phyloP scores from a whole-genome alignment of 352 stramenopile genomes.

The Pythium monospermum region DNA sequence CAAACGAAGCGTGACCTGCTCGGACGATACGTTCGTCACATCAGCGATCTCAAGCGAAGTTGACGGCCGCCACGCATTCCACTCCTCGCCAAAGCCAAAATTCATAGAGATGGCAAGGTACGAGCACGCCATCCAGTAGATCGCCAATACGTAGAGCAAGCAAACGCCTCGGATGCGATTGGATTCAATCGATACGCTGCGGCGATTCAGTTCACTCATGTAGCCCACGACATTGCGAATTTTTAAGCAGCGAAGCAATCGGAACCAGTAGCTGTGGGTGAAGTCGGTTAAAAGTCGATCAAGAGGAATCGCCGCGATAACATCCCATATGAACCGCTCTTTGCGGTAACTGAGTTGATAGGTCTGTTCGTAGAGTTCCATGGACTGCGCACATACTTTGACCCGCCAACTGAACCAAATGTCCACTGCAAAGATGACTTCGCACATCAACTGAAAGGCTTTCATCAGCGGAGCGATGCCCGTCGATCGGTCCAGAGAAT shows the following conservation, averaged over 20 bases:
- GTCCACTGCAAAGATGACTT: slow-evolving; percentile 48
- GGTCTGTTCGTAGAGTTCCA: slow-evolving; percentile 55
- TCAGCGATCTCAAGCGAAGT: slow-evolving; percentile 21
- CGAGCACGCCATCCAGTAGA: slow-evolving; percentile 55
- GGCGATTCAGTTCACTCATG: slow-evolving; percentile 54
- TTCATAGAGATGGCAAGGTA: slow-evolving; percentile 54
- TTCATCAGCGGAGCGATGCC: slow-evolving; percentile 23
- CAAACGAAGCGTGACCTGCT: slow-evolving; percentile 33
- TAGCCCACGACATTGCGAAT: slow-evolving; percentile 46
- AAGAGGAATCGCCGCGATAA: slow-evolving; percentile 37
- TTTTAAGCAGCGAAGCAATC: slow-evolving; percentile 47
- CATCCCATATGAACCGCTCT: slow-evolving; percentile 35
- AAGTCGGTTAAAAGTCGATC: slow-evolving; percentile 40
- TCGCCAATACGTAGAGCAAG: slow-evolving; percentile 45
- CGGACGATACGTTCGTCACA: slow-evolving; percentile 16
- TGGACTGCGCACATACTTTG: slow-evolving; percentile 28
- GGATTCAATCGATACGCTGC: slow-evolving; percentile 57
- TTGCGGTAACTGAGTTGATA: slow-evolving; percentile 37
- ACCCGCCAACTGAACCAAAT: slow-evolving; percentile 57
- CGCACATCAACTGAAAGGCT: slow-evolving; percentile 39
- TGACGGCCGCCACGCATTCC: slow-evolving; percentile 46
- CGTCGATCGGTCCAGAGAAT: slow-evolving; percentile 24
- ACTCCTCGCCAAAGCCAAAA: slow-evolving; percentile 36
- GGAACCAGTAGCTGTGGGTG: slow-evolving; percentile 25
- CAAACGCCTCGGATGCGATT: slow-evolving; percentile 41